Evolutionary conservation across 2,329 filamentous ascomycete genomes (phyloP), one percentile per base, ranked within the genome.

Genomic region (Aspergillus fructus): DNA sequence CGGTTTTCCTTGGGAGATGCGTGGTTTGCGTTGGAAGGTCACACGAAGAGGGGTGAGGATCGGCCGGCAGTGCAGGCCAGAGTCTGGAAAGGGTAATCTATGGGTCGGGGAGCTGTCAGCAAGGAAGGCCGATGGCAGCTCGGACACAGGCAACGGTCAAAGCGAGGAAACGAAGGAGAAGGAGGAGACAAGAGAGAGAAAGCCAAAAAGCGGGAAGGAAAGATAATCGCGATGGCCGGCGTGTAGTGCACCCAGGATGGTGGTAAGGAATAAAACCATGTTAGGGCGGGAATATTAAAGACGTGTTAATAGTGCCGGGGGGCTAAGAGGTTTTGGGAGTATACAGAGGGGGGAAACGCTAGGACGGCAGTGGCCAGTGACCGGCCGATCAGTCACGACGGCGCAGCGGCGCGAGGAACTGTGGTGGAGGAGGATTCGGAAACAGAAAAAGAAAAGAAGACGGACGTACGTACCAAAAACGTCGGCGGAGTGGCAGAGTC

Each of bases 201-300:
- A 45, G 34, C n/a, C 33, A 30, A 50, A 57, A 50, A 37, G 55
- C 27, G 21, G 41, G 48, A 55, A 52, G 39, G 30, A 34, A 45
- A 42, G 41, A 15, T 30, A 42, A 56, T 50, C 34, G 52, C 37
- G 47, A 49, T 48, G 49, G 34, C 48, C 21, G 21, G 5, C n/a
- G 23, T 24, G 23, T 33, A 48, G 45, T 27, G 30, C 24, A 56
- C 54, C 60, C 59, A 61, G 34, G 51, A 49, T 49, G 56, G 54
- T 59, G 61, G 61, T 57, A 59, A 61, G 55, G 48, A 51, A 34
- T 49, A 19, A 50, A 51, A 51, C 37, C 39, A 51, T 49, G 47
- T 27, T 49, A 49, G 47, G 49, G 49, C 34, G 34, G 34, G 11
- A 45, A 51, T 39, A 55, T 39, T 45, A 45, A 37, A 27, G 42